These are phyloP conservation scores for Penicillium sp. DNA, from an alignment of 2,329 filamentous ascomycete species.

Conservation along the genomic window DNA sequence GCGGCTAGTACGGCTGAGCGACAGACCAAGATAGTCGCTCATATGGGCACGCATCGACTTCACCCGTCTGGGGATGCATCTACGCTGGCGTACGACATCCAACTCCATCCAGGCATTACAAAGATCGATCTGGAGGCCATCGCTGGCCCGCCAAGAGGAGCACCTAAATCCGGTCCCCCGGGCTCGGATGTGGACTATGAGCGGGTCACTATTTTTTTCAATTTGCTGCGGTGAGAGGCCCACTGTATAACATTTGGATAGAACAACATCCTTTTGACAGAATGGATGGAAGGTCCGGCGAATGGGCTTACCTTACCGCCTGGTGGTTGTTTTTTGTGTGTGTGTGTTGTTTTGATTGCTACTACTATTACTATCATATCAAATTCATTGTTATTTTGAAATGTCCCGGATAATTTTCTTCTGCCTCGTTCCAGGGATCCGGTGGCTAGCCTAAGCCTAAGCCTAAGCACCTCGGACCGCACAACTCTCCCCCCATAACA, in stretches of 20 bases:
- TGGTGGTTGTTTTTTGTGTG: no score
- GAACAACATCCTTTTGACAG: neutral
- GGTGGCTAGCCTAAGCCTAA: no score
- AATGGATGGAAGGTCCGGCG: neutral
- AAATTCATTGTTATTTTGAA: no score
- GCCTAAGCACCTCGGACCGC: no score
- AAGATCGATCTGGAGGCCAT: conserved; percentile 78
- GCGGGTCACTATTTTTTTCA: conserved; percentile 74
- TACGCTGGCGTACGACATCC: conserved; percentile 75
- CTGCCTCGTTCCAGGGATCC: no score
- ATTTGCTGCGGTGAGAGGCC: conserved; percentile 61
- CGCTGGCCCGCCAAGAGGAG: conserved; percentile 67
- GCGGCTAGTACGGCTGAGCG: conserved; percentile 67
- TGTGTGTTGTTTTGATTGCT: no score
- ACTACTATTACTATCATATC: no score
- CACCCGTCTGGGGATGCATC: conserved; percentile 56
- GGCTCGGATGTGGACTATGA: conserved; percentile 70
- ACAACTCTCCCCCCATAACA: conserved; percentile 8
- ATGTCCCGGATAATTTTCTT: no score
- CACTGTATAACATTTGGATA: conserved; percentile 23
- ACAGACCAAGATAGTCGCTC: conserved; percentile 77
- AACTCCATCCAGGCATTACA: conserved; percentile 73
- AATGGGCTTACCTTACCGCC: no score
- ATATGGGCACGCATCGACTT: conserved; percentile 67
- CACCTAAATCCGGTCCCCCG: conserved; percentile 59